A percentile compares a stretch with the other conserved stretches of the same genome.
Conservation (phyloP, 345 rosid species). For the Dipteronia sinensis region DNA sequence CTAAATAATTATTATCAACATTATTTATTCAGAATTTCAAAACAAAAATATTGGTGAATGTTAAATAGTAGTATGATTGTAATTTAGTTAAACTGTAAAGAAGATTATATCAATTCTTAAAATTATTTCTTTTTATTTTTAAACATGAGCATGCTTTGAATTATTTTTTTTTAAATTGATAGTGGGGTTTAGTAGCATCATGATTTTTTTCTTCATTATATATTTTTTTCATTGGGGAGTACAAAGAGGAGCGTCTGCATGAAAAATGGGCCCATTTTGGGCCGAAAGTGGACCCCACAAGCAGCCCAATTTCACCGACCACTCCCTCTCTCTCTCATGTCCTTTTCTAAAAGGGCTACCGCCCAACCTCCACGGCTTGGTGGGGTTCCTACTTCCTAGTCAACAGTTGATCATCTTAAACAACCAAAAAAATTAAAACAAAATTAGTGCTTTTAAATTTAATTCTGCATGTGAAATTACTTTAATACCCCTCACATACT, state of each 20-base stretch:
- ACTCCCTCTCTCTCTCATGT: slow-evolving; percentile 2
- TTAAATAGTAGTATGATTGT: background rate
- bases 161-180: too few species aligned
- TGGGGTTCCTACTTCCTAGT: background rate
- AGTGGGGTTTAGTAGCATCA: background rate
- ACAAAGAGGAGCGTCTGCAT: slow-evolving; percentile 36
- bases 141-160: background rate
- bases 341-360: slow-evolving; percentile 27
- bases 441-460: background rate
- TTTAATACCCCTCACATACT: background rate
- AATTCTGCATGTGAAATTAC: background rate
- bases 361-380: slow-evolving; percentile 7
- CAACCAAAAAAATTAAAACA: background rate
- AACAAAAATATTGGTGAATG: background rate
- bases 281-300: slow-evolving; percentile 24
- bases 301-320: slow-evolving; percentile 41
- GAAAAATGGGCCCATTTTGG: background rate
- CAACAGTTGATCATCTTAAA: background rate
- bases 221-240: too few species aligned
- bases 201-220: background rate
- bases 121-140: background rate
- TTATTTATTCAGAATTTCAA: background rate
- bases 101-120: background rate
- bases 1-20: too few species aligned
- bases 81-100: background rate